phyloP scores from a whole-genome alignment of 768 basidiomycete species.

The Leucosporidium creatinivorum region DNA sequence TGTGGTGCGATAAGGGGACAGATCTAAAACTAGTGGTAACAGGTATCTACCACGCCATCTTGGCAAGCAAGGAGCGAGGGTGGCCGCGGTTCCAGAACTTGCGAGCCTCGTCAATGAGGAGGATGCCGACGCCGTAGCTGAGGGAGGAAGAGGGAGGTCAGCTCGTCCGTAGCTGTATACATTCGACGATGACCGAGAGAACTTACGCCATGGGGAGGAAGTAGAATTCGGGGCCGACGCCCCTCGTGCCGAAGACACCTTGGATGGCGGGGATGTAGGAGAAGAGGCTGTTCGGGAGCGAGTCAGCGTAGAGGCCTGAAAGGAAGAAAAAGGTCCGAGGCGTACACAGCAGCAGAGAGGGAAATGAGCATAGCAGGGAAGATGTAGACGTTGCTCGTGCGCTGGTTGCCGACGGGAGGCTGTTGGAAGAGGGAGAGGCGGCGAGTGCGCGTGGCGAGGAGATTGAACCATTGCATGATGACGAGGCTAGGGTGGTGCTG shows the following conservation, averaged over 20 bases:
- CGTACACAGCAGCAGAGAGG: conserved; percentile 47
- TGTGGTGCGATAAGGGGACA: too few species aligned
- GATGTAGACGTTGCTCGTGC: conserved; percentile 46
- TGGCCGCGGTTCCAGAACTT: conserved; percentile 40
- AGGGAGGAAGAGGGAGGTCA: too few species aligned
- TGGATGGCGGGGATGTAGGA: conserved; percentile 42
- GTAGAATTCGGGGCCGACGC: conserved; percentile 47
- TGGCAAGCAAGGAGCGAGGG: conserved; percentile 39
- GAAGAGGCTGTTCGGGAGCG: conserved; percentile 41
- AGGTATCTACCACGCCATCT: conserved; percentile 40
- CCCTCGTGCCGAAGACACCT: conserved; percentile 50
- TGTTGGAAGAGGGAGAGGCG: conserved; percentile 54
- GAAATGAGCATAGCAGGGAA: conserved; percentile 49
- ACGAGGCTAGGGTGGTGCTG: conserved; percentile 50
- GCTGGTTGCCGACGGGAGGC: conserved; percentile 43
- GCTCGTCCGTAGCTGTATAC: too few species aligned
- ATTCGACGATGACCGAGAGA: too few species aligned
- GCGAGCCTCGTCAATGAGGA: conserved; percentile 41
- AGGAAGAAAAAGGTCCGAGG: conserved; percentile 32
- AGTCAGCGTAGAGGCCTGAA: conserved; percentile 41
- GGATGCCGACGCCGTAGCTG: conserved; percentile 41
- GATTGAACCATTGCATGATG: conserved; percentile 58
- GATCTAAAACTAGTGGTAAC: too few species aligned
- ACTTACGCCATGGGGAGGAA: conserved; percentile 49
- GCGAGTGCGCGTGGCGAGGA: conserved; percentile 54